Evolutionary conservation across 83 land plant species (phyloP).

Genomic region (Picea abies): DNA sequence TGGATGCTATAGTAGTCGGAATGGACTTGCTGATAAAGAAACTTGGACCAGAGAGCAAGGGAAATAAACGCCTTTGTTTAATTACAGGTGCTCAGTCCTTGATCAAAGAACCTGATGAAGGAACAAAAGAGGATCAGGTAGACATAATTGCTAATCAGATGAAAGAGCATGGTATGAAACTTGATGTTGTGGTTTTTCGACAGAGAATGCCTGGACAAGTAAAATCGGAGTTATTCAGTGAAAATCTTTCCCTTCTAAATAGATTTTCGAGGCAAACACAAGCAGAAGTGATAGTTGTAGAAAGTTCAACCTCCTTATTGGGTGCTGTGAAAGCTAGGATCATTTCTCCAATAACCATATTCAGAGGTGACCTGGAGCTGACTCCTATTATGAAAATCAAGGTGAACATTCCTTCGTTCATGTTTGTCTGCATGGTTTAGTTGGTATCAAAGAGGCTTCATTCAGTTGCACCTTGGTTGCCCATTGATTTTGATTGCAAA

Average conservation of each 20-base stretch:
- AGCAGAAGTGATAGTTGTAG: conserved; percentile 58
- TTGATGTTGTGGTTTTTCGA: conserved; percentile 57
- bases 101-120: conserved; percentile 78
- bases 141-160: conserved; percentile 66
- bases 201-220: conserved; percentile 22
- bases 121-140: conserved; percentile 87
- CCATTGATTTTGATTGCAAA: background rate
- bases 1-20: conserved; percentile 98
- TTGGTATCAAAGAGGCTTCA: background rate
- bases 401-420: background rate
- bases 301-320: conserved; percentile 60
- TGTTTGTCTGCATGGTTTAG: background rate
- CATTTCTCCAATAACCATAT: conserved; percentile 77
- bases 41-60: conserved; percentile 63
- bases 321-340: conserved; percentile 84
- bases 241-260: conserved; percentile 63
- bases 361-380: conserved; percentile 90
- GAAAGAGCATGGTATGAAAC: conserved; percentile 66
- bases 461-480: background rate
- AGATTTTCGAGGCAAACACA: conserved; percentile 57
- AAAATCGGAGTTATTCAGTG: conserved; percentile 38
- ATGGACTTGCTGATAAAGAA: conserved; percentile 92
- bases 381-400: conserved; percentile 77
- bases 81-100: conserved; percentile 73
- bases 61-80: conserved; percentile 79